Conservation (phyloP, 768 basidiomycete genomes). For the Termitomyces bulborhizus region DNA sequence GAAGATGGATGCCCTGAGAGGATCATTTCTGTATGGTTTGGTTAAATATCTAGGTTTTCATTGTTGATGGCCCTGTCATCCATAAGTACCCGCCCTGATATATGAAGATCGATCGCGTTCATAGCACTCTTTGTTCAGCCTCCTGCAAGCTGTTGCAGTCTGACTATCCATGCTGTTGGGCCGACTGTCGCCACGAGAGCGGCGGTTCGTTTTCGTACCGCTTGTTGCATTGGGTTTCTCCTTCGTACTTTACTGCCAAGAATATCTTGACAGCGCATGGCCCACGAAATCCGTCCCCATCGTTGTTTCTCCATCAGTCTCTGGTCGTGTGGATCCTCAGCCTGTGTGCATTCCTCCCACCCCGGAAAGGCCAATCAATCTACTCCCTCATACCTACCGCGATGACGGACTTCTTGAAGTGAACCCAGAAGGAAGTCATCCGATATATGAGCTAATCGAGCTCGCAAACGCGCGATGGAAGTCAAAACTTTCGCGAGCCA, state of each 20-base stretch:
- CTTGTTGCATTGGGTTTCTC: constrained; percentile 10
- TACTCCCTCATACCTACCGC: constrained; percentile 28
- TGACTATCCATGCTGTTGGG: constrained; percentile 1
- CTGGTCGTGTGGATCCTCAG: not conserved
- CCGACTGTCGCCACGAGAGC: constrained; percentile 2
- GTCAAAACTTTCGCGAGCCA: constrained; percentile 57
- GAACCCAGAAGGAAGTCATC: constrained; percentile 46
- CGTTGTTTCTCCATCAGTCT: not conserved
- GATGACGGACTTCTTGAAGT: constrained; percentile 35
- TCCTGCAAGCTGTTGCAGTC: not conserved
- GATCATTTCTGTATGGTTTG: too few species aligned
- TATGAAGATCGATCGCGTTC: not conserved
- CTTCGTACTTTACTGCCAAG: constrained; percentile 10
- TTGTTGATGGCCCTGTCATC: not conserved
- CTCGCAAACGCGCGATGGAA: constrained; percentile 63
- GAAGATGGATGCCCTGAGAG: too few species aligned
- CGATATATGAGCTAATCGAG: constrained; percentile 70
- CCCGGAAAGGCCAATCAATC: constrained; percentile 2
- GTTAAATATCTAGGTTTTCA: too few species aligned
- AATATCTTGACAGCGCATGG: not conserved
- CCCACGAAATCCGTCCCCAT: not conserved
- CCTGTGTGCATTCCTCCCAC: constrained; percentile 2
- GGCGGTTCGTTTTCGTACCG: constrained; percentile 9
- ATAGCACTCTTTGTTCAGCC: not conserved
- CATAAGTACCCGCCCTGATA: not conserved